Evolutionary conservation across 768 basidiomycete species (phyloP).

Genomic region (Tricholoma matsutake): DNA sequence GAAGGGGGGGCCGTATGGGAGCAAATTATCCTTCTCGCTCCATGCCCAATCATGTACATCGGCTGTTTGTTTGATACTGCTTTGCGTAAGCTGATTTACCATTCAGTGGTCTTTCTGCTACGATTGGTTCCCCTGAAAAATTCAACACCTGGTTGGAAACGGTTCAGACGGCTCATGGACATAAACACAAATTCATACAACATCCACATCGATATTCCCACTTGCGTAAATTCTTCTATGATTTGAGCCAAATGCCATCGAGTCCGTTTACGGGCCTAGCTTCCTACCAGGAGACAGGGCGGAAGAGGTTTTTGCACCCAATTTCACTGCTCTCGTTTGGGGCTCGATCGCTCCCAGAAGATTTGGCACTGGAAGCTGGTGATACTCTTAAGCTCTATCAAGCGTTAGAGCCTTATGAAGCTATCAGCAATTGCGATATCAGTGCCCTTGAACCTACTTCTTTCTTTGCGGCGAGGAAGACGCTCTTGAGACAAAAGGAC

Average conservation of each 20-base stretch:
- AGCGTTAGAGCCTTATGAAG: conserved; percentile 30
- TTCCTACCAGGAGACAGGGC: conserved; percentile 33
- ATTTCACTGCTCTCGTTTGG: conserved; percentile 58
- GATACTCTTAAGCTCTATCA: conserved; percentile 54
- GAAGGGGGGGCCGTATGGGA: conserved; percentile 73
- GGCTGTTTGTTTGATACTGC: not conserved
- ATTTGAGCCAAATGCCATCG: conserved; percentile 18
- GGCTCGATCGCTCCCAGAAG: conserved; percentile 47
- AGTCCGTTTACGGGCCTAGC: conserved; percentile 36
- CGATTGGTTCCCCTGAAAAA: conserved; percentile 59
- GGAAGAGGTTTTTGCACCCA: conserved; percentile 60
- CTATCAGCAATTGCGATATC: conserved; percentile 19
- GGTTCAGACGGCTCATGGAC: conserved; percentile 58
- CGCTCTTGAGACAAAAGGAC: conserved; percentile 54
- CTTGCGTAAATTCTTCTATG: conserved; percentile 64
- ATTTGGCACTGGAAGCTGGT: conserved; percentile 58
- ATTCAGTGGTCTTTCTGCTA: conserved; percentile 67
- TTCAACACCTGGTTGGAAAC: conserved; percentile 66
- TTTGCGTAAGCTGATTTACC: not conserved
- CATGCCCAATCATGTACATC: conserved; percentile 68
- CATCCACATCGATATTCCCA: conserved; percentile 73
- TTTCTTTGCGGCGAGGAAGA: conserved; percentile 39
- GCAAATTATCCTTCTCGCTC: conserved; percentile 66
- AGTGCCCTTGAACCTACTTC: conserved; percentile 36
- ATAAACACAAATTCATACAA: conserved; percentile 55